These are phyloP conservation scores for Tillandsia fasciculata DNA, from an alignment of 176 grass and related monocot genomes.

Conservation along the genomic window DNA sequence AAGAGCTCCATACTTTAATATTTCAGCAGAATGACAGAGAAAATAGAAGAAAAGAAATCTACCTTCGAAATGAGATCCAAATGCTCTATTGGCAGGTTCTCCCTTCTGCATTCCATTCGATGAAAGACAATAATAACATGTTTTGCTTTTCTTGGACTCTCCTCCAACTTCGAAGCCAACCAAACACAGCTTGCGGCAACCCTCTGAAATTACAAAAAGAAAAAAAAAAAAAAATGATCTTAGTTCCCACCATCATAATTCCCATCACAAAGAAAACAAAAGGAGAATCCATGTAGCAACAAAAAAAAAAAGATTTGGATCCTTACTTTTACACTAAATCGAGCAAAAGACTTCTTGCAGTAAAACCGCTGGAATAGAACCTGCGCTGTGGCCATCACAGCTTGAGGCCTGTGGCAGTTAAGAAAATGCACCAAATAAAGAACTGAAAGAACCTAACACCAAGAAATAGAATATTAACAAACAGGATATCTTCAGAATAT, in stretches of 20 bases:
- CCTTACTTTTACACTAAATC: constrained; percentile 73
- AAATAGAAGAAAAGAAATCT: not conserved
- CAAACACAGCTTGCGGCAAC: constrained; percentile 90
- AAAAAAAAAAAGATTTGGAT: not conserved
- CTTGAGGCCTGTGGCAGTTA: constrained; percentile 63
- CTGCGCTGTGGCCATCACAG: constrained; percentile 87
- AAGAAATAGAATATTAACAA: not conserved
- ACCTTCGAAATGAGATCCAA: constrained; percentile 63
- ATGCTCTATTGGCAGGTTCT: constrained; percentile 57
- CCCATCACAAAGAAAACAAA: not conserved
- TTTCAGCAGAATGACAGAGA: not conserved
- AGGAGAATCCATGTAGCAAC: not conserved
- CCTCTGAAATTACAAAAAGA: constrained; percentile 37
- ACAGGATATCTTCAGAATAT: not conserved
- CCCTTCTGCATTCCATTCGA: constrained; percentile 72
- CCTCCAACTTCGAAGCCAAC: constrained; percentile 88
- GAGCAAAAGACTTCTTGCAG: constrained; percentile 91
- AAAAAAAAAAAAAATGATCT: not conserved
- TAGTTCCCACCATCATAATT: not conserved
- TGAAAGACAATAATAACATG: constrained; percentile 80
- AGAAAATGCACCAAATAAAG: constrained; percentile 20
- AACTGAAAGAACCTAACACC: not conserved
- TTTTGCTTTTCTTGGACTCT: constrained; percentile 66
- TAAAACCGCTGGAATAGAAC: constrained; percentile 92
- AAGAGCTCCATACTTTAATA: not conserved